Conservation (phyloP, 225 moss, liverwort and hornwort genomes). For the Pleurozium schreberi region DNA sequence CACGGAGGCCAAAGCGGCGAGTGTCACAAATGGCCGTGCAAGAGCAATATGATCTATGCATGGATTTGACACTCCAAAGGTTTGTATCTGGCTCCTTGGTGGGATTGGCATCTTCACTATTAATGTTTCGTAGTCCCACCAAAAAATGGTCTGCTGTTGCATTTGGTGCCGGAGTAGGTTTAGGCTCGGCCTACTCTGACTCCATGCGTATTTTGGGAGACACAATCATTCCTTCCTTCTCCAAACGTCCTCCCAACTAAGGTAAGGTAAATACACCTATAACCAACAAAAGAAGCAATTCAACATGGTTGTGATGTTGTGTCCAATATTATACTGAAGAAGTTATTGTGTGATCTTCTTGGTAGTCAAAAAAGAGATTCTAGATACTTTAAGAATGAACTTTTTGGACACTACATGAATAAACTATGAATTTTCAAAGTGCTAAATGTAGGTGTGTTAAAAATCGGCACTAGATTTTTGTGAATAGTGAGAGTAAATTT, state of each 20-base stretch:
- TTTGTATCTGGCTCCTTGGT: constrained; percentile 4
- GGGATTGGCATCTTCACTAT: background rate
- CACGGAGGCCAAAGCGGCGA: background rate
- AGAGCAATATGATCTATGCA: background rate
- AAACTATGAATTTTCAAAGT: background rate
- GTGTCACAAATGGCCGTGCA: background rate
- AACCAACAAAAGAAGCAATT: background rate
- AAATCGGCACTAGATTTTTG: background rate
- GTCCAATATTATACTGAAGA: background rate
- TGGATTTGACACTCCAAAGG: constrained; percentile 7
- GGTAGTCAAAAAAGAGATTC: background rate
- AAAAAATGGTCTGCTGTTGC: constrained; percentile 1
- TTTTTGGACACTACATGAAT: background rate
- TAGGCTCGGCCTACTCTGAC: background rate
- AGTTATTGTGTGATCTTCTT: background rate
- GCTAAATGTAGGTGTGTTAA: background rate
- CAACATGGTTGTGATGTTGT: background rate
- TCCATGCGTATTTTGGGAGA: background rate
- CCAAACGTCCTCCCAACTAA: background rate
- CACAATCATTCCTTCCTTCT: background rate
- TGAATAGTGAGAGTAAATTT: background rate
- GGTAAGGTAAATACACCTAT: too few relatives aligned
- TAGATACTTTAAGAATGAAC: background rate
- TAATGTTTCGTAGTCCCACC: constrained; percentile 6
- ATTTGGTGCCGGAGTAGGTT: constrained; percentile 4